Evolutionary conservation across 2,329 filamentous ascomycete species (phyloP), one percentile per base, ranked within the genome.

Genomic region (Cercospora zeae-maydis): DNA sequence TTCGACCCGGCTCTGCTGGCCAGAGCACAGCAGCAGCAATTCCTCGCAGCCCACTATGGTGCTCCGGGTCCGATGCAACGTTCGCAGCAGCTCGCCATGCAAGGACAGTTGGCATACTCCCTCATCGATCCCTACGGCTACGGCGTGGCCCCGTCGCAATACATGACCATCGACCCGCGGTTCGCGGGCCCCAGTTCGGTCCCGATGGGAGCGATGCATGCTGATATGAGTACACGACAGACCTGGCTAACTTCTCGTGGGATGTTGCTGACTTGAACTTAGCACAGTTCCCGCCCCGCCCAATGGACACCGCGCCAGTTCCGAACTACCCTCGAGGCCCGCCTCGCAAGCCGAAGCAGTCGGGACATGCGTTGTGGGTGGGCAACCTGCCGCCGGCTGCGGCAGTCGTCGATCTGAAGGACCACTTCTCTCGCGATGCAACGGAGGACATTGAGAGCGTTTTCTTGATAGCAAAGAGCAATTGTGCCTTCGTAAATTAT

Each of bases 401-500:
- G 0, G 88, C 88, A 42, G 82, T 98, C 11, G 87, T 92, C 77
- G 89, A 85, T 63, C 80, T 98, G n/a, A 96, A 97, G 58, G 87
- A 95, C 63, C 91, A 97, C 74, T 95, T 97, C 62, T 96, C 91
- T 65, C 86, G 86, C 66, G 89, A 93, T 67, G 88, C 91, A 0
- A 84, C 83, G 0, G 85, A 82, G 45, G 84, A 92, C 1, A 86
- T 98, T 21, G 90, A 96, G 74, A 96, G 92, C 52, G 80, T 98
- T 0, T 97, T 98, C 69, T 80, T 98, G 36, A 98, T 98, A 42
- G 93, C 93, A 0, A 97, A 97, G 76, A 97, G 93, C 75, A 97
- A 97, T 74, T 98, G 93, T 73, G 93, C 93, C 0, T 98, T 98
- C 78, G 92, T 96, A 67, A 98, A 98, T 73, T 98, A 96, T 75